Evolutionary conservation across 2,329 filamentous ascomycete species (phyloP), one percentile per base, ranked within the genome.

Genomic region (Acephala macrosclerotiorum): DNA sequence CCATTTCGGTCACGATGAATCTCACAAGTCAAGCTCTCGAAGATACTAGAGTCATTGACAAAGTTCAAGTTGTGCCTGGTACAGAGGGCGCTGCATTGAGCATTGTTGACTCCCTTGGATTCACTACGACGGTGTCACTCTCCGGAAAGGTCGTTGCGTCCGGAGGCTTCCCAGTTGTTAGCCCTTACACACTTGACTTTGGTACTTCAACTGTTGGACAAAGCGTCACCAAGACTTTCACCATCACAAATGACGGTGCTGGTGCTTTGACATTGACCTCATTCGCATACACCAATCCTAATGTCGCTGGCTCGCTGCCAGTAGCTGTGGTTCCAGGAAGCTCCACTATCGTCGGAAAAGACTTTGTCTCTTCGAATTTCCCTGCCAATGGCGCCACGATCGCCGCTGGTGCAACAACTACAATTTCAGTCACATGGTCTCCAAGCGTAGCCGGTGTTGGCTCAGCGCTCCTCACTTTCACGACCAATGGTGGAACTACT

Each of bases 1-100:
- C 51, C 7, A 26, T 63, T n/a, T 38, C 60, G 12, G 26, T 58
- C 36, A 63, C 53, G 7, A 42, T 63, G 22, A 63, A 63, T n/a
- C 57, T 63, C 38, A 63, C 51, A 3, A 29, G 57, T 8, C 33
- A 49, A 36, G 38, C 60, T 47, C 47, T 51, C 18, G 7, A 49
- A 16, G n/a, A 57, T 36, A n/a, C 38, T 47, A 20, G 26, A 33
- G 29, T 26, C 12, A 33, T 40, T 18, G 40, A 20, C 3, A 51
- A 26, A 11, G 26, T 42, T 35, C 20, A 29, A 35, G 18, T 47
- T 9, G 40, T 60, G 14, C 58, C 58, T 16, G 58, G 58, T 3
- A 22, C 40, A 2, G 42, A 51, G 12, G 29, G 29, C 16, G 22
- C 40, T 4, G 42, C 25, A 33, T 38, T 55, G 51, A 51, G 36